Evolutionary conservation across 2,329 filamentous ascomycete genomes (phyloP).

Genomic region (Aspergillus tanneri): DNA sequence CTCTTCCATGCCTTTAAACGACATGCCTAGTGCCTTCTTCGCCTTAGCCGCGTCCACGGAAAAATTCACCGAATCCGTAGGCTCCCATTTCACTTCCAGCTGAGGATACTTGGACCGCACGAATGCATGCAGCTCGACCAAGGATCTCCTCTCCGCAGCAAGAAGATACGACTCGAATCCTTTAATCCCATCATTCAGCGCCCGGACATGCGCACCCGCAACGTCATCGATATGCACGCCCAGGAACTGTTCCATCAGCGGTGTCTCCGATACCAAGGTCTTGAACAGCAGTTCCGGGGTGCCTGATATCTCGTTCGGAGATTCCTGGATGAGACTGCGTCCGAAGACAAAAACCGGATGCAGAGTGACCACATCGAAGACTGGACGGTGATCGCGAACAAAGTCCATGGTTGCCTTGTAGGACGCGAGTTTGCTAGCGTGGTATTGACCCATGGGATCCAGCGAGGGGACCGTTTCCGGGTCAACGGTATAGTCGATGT

Average conservation of each 20-base stretch:
- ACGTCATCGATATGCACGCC: slow-evolving; percentile 25
- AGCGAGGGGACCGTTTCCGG: slow-evolving; percentile 10
- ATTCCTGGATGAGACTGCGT: slow-evolving; percentile 15
- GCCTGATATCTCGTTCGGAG: slow-evolving; percentile 6
- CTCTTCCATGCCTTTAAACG: slow-evolving; percentile 9
- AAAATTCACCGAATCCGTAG: neutral
- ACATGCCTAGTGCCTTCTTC: slow-evolving; percentile 15
- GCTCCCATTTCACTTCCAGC: slow-evolving; percentile 7
- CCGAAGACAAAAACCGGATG: slow-evolving; percentile 23
- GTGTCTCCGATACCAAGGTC: slow-evolving; percentile 9
- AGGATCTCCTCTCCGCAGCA: slow-evolving; percentile 5
- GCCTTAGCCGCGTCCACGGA: slow-evolving; percentile 8
- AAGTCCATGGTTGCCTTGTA: slow-evolving; percentile 21
- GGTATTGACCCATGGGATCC: slow-evolving; percentile 10
- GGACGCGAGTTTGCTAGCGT: slow-evolving; percentile 19
- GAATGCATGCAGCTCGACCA: slow-evolving; percentile 14
- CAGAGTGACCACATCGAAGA: slow-evolving; percentile 17
- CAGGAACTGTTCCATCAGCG: neutral
- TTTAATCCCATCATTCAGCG: slow-evolving; percentile 3
- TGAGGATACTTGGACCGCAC: slow-evolving; percentile 14
- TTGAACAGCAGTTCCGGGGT: slow-evolving; percentile 11
- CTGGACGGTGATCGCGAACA: neutral
- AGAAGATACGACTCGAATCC: slow-evolving; percentile 18
- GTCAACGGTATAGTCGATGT: slow-evolving; percentile 11
- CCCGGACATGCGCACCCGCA: slow-evolving; percentile 21